Evolutionary conservation across 345 rosid genomes (phyloP).

Genomic region (Eucalyptus paniculata): DNA sequence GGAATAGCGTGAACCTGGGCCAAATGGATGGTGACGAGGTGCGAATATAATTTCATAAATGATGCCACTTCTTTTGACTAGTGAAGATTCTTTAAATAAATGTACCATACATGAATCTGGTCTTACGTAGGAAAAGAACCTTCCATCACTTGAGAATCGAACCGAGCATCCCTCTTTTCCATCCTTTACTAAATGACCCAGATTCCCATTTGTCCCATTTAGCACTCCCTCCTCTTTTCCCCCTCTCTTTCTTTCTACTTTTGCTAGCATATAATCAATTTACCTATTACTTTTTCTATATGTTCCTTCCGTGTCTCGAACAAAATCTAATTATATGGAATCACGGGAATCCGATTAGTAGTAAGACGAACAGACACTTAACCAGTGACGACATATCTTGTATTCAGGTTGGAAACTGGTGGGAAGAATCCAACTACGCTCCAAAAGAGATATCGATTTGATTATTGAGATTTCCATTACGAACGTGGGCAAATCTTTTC

Average conservation of each 20-base stretch:
- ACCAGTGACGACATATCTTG: rapidly evolving
- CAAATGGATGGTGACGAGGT: not conserved
- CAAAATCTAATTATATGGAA: not conserved
- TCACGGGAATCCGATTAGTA: not conserved
- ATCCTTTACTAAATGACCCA: not conserved
- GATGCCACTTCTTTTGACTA: not conserved
- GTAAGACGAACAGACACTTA: rapidly evolving
- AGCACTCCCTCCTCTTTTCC: not conserved
- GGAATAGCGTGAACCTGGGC: not conserved
- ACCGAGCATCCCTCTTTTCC: not conserved
- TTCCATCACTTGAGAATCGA: not conserved
- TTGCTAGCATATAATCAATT: not conserved
- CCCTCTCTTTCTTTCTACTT: not conserved
- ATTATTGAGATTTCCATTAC: not conserved
- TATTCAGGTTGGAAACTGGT: rapidly evolving
- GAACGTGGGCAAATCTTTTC: not conserved
- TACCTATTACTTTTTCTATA: not conserved
- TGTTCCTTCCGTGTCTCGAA: rapidly evolving
- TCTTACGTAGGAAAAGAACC: not conserved
- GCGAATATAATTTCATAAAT: not conserved
- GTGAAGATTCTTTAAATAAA: not conserved
- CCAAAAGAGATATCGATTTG: rapidly evolving
- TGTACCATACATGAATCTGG: not conserved
- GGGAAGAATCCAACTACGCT: rapidly evolving
- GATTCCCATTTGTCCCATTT: not conserved